These are phyloP conservation scores for Suhomyces sp. DNA, from an alignment of 805 yeast species.

Conservation along the genomic window DNA sequence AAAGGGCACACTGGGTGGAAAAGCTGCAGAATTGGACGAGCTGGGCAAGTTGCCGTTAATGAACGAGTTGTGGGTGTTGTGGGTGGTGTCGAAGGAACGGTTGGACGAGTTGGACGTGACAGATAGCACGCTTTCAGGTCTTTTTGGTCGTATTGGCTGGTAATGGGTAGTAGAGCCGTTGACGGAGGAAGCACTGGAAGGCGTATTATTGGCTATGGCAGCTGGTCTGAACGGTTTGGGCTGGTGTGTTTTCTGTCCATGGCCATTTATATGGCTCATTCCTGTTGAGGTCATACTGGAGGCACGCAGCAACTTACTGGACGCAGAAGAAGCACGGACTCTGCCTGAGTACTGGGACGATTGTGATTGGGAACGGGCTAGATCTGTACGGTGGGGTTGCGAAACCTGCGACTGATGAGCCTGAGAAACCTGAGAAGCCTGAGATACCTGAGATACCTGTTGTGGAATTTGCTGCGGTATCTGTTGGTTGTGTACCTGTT, in stretches of 20 bases:
- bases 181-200: not conserved
- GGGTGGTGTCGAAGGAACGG: conserved; percentile 9
- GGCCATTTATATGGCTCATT: not conserved
- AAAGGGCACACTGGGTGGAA: conserved; percentile 10
- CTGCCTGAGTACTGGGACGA: not conserved
- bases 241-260: conserved; percentile 13
- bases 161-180: conserved; percentile 12
- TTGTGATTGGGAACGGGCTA: not conserved
- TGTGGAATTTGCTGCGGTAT: not conserved
- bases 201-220: not conserved
- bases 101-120: conserved; percentile 37
- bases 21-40: conserved; percentile 13
- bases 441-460: not conserved
- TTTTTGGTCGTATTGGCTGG: conserved; percentile 26
- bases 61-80: conserved; percentile 8
- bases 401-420: not conserved
- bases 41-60: conserved; percentile 12
- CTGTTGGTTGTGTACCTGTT: not conserved
- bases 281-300: not conserved
- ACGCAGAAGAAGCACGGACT: not conserved
- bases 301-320: not conserved
- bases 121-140: conserved; percentile 42
- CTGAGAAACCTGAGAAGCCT: too few relatives aligned
- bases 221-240: conserved; percentile 21
- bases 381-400: not conserved